Percentiles rank a stretch among this genome's conserved stretches.
These are phyloP conservation scores for Trypanosoma rangeli DNA, from an alignment of 208 protist genomes.

Conservation along the genomic window DNA sequence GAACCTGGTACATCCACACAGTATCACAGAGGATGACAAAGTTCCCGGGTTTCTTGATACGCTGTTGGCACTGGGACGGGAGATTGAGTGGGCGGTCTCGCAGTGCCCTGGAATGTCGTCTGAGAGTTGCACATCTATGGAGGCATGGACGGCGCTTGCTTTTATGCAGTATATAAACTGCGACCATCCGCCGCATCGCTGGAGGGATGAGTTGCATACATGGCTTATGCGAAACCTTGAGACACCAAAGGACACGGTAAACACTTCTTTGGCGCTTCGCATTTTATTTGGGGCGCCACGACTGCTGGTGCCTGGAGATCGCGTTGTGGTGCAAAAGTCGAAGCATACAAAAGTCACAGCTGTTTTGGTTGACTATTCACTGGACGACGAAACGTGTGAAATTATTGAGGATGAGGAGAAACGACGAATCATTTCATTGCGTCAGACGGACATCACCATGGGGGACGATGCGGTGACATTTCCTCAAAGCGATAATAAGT, in stretches of 20 bases:
- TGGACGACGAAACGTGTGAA: conserved; percentile 68
- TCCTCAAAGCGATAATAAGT: conserved; percentile 31
- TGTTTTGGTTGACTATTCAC: conserved; percentile 49
- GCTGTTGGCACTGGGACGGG: conserved; percentile 17
- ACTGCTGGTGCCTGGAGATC: conserved; percentile 72
- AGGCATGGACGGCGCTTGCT: conserved; percentile 64
- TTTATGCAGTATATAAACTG: conserved; percentile 77
- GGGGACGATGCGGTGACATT: conserved; percentile 41
- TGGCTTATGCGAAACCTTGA: conserved; percentile 59
- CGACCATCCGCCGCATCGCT: conserved; percentile 44
- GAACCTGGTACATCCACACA: conserved; percentile 31
- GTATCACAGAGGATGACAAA: conserved; percentile 19
- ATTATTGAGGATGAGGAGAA: conserved; percentile 57
- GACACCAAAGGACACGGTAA: conserved; percentile 15
- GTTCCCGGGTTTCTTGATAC: conserved; percentile 31
- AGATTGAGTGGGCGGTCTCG: conserved; percentile 21
- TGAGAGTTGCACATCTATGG: conserved; percentile 5
- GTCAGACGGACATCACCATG: conserved; percentile 50
- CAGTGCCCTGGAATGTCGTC: neutral
- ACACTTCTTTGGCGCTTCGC: conserved; percentile 62
- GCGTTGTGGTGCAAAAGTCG: conserved; percentile 47
- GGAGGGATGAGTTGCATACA: conserved; percentile 45
- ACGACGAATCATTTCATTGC: conserved; percentile 56
- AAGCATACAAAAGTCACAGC: conserved; percentile 38
- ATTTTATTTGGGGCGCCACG: conserved; percentile 60